Conservation (phyloP, 495 filamentous ascomycete species). For the Podospora conica region DNA sequence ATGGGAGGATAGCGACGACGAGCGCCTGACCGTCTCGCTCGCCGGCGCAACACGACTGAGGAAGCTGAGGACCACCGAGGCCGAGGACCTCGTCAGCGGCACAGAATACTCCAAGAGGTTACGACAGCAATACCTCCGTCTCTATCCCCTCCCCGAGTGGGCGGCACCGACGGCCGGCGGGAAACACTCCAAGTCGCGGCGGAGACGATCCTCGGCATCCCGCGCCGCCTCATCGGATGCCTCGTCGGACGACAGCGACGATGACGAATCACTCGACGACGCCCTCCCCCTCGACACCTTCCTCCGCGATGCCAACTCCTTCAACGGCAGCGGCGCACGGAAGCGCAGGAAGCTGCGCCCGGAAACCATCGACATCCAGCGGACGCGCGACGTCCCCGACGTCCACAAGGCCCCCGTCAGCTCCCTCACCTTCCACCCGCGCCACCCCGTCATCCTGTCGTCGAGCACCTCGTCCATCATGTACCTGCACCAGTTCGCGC, state of each 20-base stretch:
- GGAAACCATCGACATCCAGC: constrained; percentile 79
- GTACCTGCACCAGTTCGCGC: constrained; percentile 79
- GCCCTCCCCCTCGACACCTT: constrained; percentile 72
- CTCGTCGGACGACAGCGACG: constrained; percentile 55
- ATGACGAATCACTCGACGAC: constrained; percentile 53
- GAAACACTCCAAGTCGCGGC: constrained; percentile 45
- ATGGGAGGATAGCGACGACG: constrained; percentile 96
- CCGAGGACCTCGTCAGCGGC: constrained; percentile 79
- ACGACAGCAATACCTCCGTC: constrained; percentile 70
- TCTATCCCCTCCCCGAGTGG: constrained; percentile 80
- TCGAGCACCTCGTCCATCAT: constrained; percentile 78
- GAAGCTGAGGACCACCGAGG: constrained; percentile 72
- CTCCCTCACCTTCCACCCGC: constrained; percentile 83
- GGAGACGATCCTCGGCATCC: constrained; percentile 43
- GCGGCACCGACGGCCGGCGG: constrained; percentile 42
- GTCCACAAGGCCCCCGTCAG: constrained; percentile 64
- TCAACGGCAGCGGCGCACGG: constrained; percentile 35
- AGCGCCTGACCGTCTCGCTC: constrained; percentile 75
- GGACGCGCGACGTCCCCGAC: constrained; percentile 47
- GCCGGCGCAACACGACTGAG: constrained; percentile 64
- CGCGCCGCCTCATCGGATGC: constrained; percentile 42
- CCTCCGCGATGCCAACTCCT: constrained; percentile 59
- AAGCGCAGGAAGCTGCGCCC: constrained; percentile 65
- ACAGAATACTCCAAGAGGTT: constrained; percentile 76
- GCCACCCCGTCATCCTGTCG: constrained; percentile 79